These are phyloP conservation scores for Astragalus glycyphyllos DNA, from an alignment of 306 rosid species.

Conservation along the genomic window DNA sequence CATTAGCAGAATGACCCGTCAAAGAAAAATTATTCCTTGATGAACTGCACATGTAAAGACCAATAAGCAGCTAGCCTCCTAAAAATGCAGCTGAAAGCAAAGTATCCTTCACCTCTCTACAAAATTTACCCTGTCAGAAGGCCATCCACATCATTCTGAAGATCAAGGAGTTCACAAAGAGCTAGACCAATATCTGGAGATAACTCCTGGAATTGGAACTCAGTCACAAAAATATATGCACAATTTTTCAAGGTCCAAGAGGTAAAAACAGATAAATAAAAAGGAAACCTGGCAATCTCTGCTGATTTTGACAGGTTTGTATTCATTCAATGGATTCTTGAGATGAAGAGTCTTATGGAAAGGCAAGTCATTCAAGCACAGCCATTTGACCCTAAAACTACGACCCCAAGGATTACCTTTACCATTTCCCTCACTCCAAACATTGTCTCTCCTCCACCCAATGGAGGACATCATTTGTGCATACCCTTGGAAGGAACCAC, in stretches of 20 bases:
- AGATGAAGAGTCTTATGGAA: constrained; percentile 82
- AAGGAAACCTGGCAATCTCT: constrained; percentile 78
- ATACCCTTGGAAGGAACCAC: constrained; percentile 90
- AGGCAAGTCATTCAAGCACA: constrained; percentile 69
- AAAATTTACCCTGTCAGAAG: constrained; percentile 52
- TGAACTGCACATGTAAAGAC: constrained; percentile 53
- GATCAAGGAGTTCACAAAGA: constrained; percentile 81
- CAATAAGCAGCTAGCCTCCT: constrained; percentile 36
- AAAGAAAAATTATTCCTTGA: constrained; percentile 52
- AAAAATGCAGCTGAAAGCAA: constrained; percentile 26
- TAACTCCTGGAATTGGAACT: constrained; percentile 65
- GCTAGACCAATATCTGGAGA: constrained; percentile 78
- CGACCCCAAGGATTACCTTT: constrained; percentile 81
- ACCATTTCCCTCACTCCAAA: constrained; percentile 74
- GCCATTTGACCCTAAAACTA: constrained; percentile 83
- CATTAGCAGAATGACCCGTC: constrained; percentile 52
- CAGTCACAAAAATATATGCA: constrained; percentile 26
- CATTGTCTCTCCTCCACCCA: constrained; percentile 76
- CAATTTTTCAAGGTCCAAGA: constrained; percentile 19
- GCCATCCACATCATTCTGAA: constrained; percentile 47
- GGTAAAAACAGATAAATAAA: constrained; percentile 13
- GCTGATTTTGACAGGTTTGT: constrained; percentile 90
- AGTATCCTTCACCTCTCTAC: constrained; percentile 31
- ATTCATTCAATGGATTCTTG: constrained; percentile 81
- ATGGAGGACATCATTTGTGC: constrained; percentile 80